Evolutionary conservation across 345 rosid genomes (phyloP), one percentile per base, ranked within the genome.

Genomic region (Citrus medica): DNA sequence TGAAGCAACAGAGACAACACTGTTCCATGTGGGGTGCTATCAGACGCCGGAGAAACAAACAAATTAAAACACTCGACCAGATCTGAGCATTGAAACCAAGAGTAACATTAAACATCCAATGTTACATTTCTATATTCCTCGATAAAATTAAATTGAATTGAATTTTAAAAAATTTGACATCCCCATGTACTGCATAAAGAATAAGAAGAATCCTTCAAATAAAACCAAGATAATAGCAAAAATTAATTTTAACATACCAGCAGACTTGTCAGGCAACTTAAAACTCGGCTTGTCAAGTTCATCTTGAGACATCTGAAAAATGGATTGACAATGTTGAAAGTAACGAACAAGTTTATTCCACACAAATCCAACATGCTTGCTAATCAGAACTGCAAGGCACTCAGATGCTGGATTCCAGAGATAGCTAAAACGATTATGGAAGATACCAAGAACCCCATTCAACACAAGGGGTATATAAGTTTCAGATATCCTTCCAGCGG

Each of bases 371-470:
- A 66, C 66, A 74, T 96, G 87, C 75, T 87, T 87, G 79, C 82
- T 84, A 67, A 94, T 42, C 51, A 94, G 85, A 82, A 88, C 84
- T 22, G 85, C 90, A 80, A 94, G 93, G 85, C 99, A 96, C 73
- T 92, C 92, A 28, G 92, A 85, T 65, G 90, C 90, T 61, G 90
- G 88, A 79, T 69, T 82, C 95, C 99, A 92, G 77, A 91, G 73
- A 76, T 75, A 79, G 82, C 86, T 85, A 79, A 90, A 92, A 74
- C 92, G 86, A 81, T 84, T 92, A 83, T 94, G 88, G 76, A 92
- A 89, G 28, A 94, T 80, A 76, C 98, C 99, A 75, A 92, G 80
- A 72, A 92, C 38, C 71, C 92, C 97, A 85, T 88, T 90, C 85
- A 94, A 88, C 79, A 90, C 73, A 46, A 85, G 81, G 67, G 90